Conservation (phyloP, 2,329 filamentous ascomycete species). For the Paecilomyces formosus region DNA sequence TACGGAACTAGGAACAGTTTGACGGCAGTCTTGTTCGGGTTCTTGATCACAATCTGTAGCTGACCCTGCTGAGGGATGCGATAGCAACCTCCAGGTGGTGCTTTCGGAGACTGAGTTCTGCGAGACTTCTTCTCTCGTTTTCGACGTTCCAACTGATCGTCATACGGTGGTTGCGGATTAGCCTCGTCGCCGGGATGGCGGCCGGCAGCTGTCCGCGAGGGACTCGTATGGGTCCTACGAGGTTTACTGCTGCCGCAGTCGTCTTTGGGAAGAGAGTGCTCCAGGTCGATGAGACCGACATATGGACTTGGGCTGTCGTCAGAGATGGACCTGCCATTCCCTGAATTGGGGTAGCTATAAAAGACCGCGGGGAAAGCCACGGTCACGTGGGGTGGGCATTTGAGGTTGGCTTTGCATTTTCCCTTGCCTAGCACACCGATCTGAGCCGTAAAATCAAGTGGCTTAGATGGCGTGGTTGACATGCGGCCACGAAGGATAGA, state of each 20-base stretch:
- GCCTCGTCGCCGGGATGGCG: constrained; percentile 5
- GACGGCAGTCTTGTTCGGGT: constrained; percentile 95
- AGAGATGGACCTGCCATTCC: constrained; percentile 53
- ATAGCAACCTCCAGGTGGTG: constrained; percentile 81
- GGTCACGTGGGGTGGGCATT: constrained; percentile 83
- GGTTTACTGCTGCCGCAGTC: constrained; percentile 29
- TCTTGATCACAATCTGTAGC: constrained; percentile 94
- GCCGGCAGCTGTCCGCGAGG: constrained; percentile 7
- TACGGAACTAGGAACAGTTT: constrained; percentile 94
- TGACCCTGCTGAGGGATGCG: constrained; percentile 91
- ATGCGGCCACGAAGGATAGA: constrained; percentile 91
- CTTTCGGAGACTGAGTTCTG: constrained; percentile 52
- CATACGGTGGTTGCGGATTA: constrained; percentile 4
- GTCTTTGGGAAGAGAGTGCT: constrained; percentile 61
- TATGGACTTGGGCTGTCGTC: constrained; percentile 93
- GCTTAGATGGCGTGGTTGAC: constrained; percentile 91
- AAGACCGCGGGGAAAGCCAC: constrained; percentile 91
- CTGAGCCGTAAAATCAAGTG: constrained; percentile 86
- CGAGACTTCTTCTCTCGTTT: constrained; percentile 52
- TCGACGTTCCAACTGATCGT: constrained; percentile 31
- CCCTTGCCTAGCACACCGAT: constrained; percentile 89
- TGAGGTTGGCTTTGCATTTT: constrained; percentile 76
- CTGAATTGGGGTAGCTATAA: constrained; percentile 76
- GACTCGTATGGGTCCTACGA: constrained; percentile 32
- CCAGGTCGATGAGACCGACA: constrained; percentile 85